These are phyloP conservation scores for Bipolaris victoriae DNA, from an alignment of 2,329 filamentous ascomycete species.

Conservation along the genomic window DNA sequence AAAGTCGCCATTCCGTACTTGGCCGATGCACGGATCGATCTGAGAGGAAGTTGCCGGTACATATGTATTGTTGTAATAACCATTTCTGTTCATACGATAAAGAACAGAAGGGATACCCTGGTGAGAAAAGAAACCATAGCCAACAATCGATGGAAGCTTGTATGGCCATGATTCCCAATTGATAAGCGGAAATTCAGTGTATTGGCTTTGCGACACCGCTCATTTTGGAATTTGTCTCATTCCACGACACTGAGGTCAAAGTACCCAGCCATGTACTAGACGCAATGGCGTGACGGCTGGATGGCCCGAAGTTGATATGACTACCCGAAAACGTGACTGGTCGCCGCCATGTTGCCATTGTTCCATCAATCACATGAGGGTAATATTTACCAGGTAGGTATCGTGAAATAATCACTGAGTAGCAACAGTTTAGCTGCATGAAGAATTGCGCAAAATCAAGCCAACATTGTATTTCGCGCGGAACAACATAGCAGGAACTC, in stretches of 20 bases:
- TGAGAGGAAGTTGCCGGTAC: too few relatives aligned
- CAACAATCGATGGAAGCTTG: neutral
- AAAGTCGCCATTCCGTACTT: too few relatives aligned
- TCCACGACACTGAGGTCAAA: neutral
- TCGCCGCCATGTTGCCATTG: neutral
- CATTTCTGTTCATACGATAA: too few relatives aligned
- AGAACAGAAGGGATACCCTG: neutral
- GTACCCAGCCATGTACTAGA: neutral
- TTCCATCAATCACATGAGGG: neutral
- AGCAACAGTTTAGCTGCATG: neutral
- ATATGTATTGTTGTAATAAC: too few relatives aligned
- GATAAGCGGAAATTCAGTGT: neutral
- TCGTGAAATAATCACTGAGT: neutral
- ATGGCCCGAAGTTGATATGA: neutral
- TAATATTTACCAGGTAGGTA: neutral
- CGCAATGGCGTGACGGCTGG: neutral
- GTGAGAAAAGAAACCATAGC: neutral
- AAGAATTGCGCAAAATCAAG: neutral
- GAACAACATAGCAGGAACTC: too few relatives aligned
- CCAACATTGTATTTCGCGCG: neutral
- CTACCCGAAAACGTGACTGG: neutral
- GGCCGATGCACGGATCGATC: too few relatives aligned
- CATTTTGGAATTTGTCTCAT: neutral
- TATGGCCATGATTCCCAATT: neutral
- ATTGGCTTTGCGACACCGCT: neutral